Conservation (phyloP, 1,284 basidiomycete genomes). For the Cutaneotrichosporon dermatis region DNA sequence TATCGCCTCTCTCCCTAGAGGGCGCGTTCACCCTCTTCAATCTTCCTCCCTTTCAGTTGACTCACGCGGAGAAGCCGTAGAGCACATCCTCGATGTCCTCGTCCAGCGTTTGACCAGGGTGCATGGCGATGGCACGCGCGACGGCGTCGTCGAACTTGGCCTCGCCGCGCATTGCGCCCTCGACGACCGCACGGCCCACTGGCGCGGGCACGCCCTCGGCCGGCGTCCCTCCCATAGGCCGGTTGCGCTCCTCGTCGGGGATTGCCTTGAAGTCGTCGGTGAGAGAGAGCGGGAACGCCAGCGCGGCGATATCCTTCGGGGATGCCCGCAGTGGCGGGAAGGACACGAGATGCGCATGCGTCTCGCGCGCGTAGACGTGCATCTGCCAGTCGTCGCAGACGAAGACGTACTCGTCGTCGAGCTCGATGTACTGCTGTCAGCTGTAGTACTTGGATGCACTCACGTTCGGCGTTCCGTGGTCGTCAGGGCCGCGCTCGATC, state of each 20-base stretch:
- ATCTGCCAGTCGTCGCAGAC: conserved; percentile 28
- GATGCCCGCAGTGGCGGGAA: conserved; percentile 19
- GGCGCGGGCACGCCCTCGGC: conserved; percentile 9
- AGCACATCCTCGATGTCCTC: conserved; percentile 8
- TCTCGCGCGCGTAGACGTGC: conserved; percentile 32
- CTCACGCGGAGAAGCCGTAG: conserved; percentile 28
- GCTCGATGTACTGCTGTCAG: conserved; percentile 42
- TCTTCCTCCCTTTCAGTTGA: neutral
- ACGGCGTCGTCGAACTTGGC: conserved; percentile 5
- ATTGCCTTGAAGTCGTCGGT: conserved; percentile 17
- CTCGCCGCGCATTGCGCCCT: conserved; percentile 1
- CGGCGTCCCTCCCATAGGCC: neutral
- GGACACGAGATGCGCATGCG: conserved; percentile 16
- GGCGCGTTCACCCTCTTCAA: too few relatives aligned
- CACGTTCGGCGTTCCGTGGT: conserved; percentile 21
- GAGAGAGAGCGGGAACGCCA: conserved; percentile 11
- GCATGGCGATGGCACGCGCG: conserved; percentile 6
- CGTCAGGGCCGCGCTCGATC: conserved; percentile 16
- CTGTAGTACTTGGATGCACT: neutral
- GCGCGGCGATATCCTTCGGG: neutral
- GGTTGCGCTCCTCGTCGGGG: conserved; percentile 9
- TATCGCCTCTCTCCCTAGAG: conserved; percentile 3
- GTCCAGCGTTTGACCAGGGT: neutral
- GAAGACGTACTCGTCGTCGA: conserved; percentile 44
- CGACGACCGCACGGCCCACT: conserved; percentile 4